Evolutionary conservation across 495 filamentous ascomycete genomes (phyloP), one percentile per base, ranked within the genome.

Genomic region (Neurospora africana): DNA sequence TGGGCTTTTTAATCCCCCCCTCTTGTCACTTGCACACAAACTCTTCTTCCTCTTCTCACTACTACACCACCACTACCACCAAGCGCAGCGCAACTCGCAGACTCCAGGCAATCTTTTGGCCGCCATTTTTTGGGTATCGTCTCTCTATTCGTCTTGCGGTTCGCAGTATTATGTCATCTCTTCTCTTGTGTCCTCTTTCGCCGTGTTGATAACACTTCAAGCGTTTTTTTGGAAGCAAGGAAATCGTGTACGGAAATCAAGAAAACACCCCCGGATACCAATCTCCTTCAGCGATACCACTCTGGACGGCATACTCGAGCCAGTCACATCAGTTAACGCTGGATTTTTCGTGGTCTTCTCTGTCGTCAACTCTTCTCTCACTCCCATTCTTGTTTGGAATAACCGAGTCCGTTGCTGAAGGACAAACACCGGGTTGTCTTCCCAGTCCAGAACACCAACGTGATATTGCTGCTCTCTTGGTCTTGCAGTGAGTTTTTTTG

Each of bases 101-200:
- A 65, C 53, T 65, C 72, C 76, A 71, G 70, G 70, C 73, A n/a
- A 68, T 71, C 72, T 78, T 78, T 78, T 78, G 77, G 75, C 72
- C 77, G 53, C 53, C 53, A 78, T 67, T 74, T 74, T 68, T 73
- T 74, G 65, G 68, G 69, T 78, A 78, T 77, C 69, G 68, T 73
- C 72, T 75, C 21, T 74, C 74, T 65, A 65, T 65, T 65, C 35
- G 53, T 65, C 53, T 65, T 65, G 53, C 53, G 27, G 53, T 33
- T 65, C 77, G 23, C 75, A 78, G 75, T 61, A 69, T 76, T 76
- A 75, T 71, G 69, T 21, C 75, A 76, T 77, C 72, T 74, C 74
- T 76, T 78, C 53, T 65, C 53, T 33, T 58, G 11, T 58, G 47
- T 15, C 47, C 47, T 58, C 69, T 72, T 76, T 41, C 23, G 67